Conservation (phyloP, 2,329 filamentous ascomycete genomes). For the Colletotrichum sp. region DNA sequence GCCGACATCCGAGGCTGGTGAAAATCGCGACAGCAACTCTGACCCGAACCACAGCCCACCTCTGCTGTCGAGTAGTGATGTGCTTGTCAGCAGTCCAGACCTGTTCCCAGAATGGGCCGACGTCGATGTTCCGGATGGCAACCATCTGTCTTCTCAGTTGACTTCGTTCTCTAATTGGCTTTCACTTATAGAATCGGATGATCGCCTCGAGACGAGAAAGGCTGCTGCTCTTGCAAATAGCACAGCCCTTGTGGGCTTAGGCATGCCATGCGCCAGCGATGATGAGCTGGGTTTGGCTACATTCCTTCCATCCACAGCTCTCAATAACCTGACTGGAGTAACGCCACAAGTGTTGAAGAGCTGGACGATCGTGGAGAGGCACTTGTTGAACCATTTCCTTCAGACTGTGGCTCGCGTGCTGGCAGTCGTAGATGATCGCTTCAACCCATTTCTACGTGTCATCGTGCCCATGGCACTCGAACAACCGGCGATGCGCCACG, state of each 20-base stretch:
- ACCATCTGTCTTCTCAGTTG: neutral
- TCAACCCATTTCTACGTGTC: neutral
- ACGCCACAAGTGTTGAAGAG: neutral
- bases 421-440: neutral
- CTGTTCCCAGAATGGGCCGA: neutral
- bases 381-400: neutral
- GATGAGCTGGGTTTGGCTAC: neutral
- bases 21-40: neutral
- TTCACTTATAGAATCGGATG: neutral
- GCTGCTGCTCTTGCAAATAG: neutral
- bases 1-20: too few species aligned
- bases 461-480: neutral
- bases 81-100: neutral
- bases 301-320: neutral
- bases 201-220: neutral
- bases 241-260: neutral
- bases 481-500: neutral
- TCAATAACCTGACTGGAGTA: neutral
- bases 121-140: neutral
- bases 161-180: neutral
- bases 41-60: neutral
- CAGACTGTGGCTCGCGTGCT: neutral
- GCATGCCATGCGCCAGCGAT: neutral
- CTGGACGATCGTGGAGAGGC: neutral
- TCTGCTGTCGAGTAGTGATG: neutral